Percentiles rank a stretch among this genome's conserved stretches.
phyloP scores from a whole-genome alignment of 768 basidiomycete species.

The Paxillus involutus region DNA sequence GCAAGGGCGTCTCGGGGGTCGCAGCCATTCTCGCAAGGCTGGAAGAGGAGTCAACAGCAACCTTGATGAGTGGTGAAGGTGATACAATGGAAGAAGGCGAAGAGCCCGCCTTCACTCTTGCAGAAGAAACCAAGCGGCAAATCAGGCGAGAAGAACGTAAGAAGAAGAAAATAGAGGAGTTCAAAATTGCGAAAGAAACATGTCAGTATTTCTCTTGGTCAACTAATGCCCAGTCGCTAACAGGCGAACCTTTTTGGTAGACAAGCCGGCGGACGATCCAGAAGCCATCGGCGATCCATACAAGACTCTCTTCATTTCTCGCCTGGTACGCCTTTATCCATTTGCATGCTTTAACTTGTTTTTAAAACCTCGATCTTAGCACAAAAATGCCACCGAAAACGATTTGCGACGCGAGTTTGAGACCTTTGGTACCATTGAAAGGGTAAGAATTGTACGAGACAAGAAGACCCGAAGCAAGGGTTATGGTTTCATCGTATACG shows the following conservation, averaged over 20 bases:
- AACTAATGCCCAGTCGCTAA: constrained; percentile 2
- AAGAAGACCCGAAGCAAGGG: constrained; percentile 85
- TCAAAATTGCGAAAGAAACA: constrained; percentile 77
- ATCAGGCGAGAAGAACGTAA: constrained; percentile 77
- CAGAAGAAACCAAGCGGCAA: constrained; percentile 80
- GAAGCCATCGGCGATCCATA: constrained; percentile 96
- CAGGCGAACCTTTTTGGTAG: constrained; percentile 40
- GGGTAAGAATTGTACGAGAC: constrained; percentile 90
- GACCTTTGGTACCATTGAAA: constrained; percentile 91
- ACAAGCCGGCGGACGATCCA: constrained; percentile 89
- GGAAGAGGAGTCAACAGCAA: constrained; percentile 74
- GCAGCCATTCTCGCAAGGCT: constrained; percentile 69
- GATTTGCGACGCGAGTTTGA: constrained; percentile 96
- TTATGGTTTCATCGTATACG: constrained; percentile 97
- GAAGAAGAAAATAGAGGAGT: constrained; percentile 73
- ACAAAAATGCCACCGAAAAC: constrained; percentile 87
- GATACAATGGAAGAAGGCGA: constrained; percentile 85
- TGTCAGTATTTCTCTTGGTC: constrained; percentile 54
- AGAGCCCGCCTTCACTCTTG: constrained; percentile 76
- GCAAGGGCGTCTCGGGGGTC: constrained; percentile 77
- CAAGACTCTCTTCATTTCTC: constrained; percentile 96
- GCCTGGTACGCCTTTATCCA: constrained; percentile 56
- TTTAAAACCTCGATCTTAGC: constrained; percentile 46
- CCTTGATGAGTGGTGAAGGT: constrained; percentile 55
- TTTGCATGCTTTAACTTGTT: neutral